Evolutionary conservation across 2,329 filamentous ascomycete species (phyloP), one percentile per base, ranked within the genome.

Genomic region (Colletotrichum sidae): DNA sequence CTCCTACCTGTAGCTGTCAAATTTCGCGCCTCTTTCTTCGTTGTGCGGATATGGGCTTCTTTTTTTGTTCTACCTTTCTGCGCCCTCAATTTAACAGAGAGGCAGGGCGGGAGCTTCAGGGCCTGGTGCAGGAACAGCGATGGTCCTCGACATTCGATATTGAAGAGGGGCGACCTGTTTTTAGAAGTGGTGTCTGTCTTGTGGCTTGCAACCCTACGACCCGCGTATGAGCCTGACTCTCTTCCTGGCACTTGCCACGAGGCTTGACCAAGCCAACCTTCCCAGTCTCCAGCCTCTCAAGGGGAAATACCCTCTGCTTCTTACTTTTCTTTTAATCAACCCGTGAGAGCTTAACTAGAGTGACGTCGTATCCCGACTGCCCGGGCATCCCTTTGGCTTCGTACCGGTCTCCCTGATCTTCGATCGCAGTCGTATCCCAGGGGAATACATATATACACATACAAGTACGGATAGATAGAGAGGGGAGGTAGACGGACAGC

Each of bases 211-310:
- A 25, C 4, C 25, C 25, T 25, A 25, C 4, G 25, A 25, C 25
- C 25, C 25, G 4, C 25, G 25, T 25, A 25, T 25, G 25, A 25
- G 25, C 42, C 25, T 54, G 60, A 46, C 49, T 60, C 56, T 44
- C 35, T 47, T 53, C 45, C 56, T 10, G 13, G 56, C 25, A 25
- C 34, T 38, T 65, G 61, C 57, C 61, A 60, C 50, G 61, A 55
- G 56, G 44, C 13, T 4, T n/a, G 10, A 8, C n/a, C 25, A 25
- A 25, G 25, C 25, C 25, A 25, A 4, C 25, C 25, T 25, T 25
- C 25, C 25, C 25, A 25, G 25, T 25, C 25, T 25, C 25, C 25
- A 25, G 25, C 34, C 13, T 17, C 33, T 58, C 38, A 42, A 25
- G 12, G n/a, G 37, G 37, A 25, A 57, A 55, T 25, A 46, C 17